These are phyloP conservation scores for Phytophthora constricta DNA, from an alignment of 352 stramenopile genomes.

Conservation along the genomic window DNA sequence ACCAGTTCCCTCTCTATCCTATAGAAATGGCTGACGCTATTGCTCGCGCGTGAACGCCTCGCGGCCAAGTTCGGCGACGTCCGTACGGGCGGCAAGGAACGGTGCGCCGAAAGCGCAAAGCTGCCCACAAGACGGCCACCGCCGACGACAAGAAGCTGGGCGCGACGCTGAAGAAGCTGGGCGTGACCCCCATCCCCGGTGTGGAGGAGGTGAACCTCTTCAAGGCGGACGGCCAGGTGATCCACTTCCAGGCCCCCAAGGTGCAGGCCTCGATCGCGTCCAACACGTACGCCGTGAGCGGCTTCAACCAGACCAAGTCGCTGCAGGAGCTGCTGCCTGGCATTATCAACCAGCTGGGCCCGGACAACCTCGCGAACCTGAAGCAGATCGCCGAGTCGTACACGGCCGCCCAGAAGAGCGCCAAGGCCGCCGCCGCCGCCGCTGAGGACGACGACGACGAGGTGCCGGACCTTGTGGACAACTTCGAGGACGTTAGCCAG, in stretches of 20 bases:
- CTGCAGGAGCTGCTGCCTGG: conserved; percentile 97
- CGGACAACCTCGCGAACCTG: conserved; percentile 96
- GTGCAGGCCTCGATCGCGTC: conserved; percentile 97
- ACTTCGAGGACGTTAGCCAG: conserved; percentile 97
- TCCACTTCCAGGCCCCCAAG: conserved; percentile 98
- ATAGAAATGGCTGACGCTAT: conserved; percentile 90
- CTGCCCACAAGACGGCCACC: conserved; percentile 91
- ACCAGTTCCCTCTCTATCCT: neutral
- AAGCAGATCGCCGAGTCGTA: conserved; percentile 94
- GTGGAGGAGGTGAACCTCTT: conserved; percentile 99
- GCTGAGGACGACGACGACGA: conserved; percentile 93
- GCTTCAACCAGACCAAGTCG: conserved; percentile 95
- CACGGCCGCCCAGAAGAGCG: conserved; percentile 79
- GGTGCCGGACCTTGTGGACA: conserved; percentile 98
- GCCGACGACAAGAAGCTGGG: conserved; percentile 98
- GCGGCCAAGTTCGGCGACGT: conserved; percentile 89
- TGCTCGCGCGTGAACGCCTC: conserved; percentile 84
- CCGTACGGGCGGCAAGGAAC: conserved; percentile 96
- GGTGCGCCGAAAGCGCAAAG: conserved; percentile 97
- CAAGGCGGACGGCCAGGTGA: conserved; percentile 98
- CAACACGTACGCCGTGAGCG: conserved; percentile 99
- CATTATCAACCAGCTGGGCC: conserved; percentile 99
- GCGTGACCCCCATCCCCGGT: conserved; percentile 97
- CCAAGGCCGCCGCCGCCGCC: conserved; percentile 69
- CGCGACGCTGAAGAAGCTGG: conserved; percentile 98